A percentile compares a stretch with the other conserved stretches of the same genome.
These are phyloP conservation scores for Tephrocybe rancida DNA, from an alignment of 768 basidiomycete genomes.

Conservation along the genomic window DNA sequence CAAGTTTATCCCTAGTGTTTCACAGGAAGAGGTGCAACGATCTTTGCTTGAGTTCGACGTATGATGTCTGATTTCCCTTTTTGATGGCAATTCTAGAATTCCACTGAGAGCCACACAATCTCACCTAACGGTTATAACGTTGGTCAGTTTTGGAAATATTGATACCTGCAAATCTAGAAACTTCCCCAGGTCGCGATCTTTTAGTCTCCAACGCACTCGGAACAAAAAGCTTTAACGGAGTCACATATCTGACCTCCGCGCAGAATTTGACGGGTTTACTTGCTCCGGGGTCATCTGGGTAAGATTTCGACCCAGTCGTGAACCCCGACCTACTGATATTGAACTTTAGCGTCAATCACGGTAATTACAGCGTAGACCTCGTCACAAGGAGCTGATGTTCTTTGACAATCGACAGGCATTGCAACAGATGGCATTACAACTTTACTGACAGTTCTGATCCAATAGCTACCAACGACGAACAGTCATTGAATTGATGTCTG, in stretches of 20 bases:
- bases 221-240: conserved; percentile 38
- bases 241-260: conserved; percentile 48
- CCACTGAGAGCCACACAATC: conserved; percentile 31
- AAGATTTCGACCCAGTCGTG: conserved; percentile 9
- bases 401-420: conserved; percentile 47
- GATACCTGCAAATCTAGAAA: neutral
- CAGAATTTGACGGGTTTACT: conserved; percentile 57
- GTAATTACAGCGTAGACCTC: conserved; percentile 7
- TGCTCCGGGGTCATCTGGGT: conserved; percentile 49
- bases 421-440: conserved; percentile 60
- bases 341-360: conserved; percentile 34
- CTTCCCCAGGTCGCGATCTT: conserved; percentile 26
- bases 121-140: conserved; percentile 34
- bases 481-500: no score
- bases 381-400: neutral
- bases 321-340: neutral
- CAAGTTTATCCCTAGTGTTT: conserved; percentile 26
- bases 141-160: conserved; percentile 19
- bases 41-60: neutral
- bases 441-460: conserved; percentile 54
- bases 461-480: neutral
- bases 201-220: conserved; percentile 30
- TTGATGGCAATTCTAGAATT: conserved; percentile 26
- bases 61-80: neutral
- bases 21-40: conserved; percentile 33